phyloP scores from a whole-genome alignment of 2,329 filamentous ascomycete species.

The Aspergillus ruber region DNA sequence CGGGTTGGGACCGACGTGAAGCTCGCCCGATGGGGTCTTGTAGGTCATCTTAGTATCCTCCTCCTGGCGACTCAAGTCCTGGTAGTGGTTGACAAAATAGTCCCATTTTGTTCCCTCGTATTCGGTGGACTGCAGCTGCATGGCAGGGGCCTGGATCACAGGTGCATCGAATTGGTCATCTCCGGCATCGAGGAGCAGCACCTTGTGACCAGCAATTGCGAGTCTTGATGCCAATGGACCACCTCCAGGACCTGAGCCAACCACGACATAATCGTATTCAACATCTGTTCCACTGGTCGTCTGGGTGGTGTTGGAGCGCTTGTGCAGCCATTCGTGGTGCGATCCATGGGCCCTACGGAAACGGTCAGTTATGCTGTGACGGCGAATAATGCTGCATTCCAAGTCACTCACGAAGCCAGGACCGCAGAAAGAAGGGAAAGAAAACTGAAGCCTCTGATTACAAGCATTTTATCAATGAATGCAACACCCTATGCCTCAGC shows the following conservation, averaged over 20 bases:
- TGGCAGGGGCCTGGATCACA: constrained; percentile 51
- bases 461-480: constrained; percentile 1
- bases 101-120: constrained; percentile 55
- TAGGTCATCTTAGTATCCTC: constrained; percentile 57
- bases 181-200: constrained; percentile 57
- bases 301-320: neutral
- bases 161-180: constrained; percentile 49
- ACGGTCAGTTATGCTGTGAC: neutral
- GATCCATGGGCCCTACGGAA: neutral
- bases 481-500: constrained; percentile 6
- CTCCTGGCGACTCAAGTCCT: constrained; percentile 47
- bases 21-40: constrained; percentile 43
- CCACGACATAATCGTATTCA: constrained; percentile 56
- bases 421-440: constrained; percentile 9
- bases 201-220: constrained; percentile 54
- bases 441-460: constrained; percentile 2
- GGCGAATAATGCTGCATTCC: too few relatives aligned
- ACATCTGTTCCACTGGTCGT: neutral
- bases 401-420: constrained; percentile 10
- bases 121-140: constrained; percentile 49
- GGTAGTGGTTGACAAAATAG: constrained; percentile 59
- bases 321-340: neutral
- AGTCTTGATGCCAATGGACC: constrained; percentile 54
- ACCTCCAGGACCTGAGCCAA: constrained; percentile 56
- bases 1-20: constrained; percentile 49